Evolutionary conservation across 1,284 basidiomycete species (phyloP), one percentile per base, ranked within the genome.

Genomic region (Puccinia hordei): DNA sequence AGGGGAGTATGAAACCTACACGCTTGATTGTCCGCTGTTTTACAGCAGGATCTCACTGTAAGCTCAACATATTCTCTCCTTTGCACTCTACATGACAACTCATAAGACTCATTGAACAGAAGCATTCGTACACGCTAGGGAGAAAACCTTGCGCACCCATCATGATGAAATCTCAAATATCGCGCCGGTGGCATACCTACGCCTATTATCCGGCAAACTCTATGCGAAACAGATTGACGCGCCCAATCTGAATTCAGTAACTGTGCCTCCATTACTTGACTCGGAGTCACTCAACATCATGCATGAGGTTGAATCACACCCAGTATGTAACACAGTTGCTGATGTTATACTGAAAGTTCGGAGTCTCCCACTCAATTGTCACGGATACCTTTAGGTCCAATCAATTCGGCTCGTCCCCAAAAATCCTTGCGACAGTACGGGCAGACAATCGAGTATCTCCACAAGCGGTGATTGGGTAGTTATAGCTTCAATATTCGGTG

Each of bases 1-100:
- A 2, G 97, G 97, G 1, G 97, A 99, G 87, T 99, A 98, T 85
- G 97, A 99, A 86, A 94, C 93, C 0, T 87, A 98, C 79, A 97
- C 96, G 0, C 87, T 96, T 27, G 93, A 98, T 83, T 93, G 91
- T 81, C 93, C 95, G 0, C 84, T 98, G 27, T 99, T 97, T 89
- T 93, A 92, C 83, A 88, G 89, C 68, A 88, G 89, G 15, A 91
- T 99, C 59, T 85, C 87, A 3, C 85, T 98, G 92, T 93, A 83
- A 84, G 91, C n/a, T 63, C 73, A 66, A 4, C 72, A 68, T 5
- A 72, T 78, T 8, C 65, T 83, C 66, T 35, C 82, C 41, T 76
- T 82, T 24, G 3, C 33, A 33, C n/a, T n/a, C n/a, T n/a, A n/a
- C n/a, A n/a, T n/a, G n/a, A n/a, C 53, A 76, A 51, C 68, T 71